Evolutionary conservation across 225 moss, liverwort and hornwort species (phyloP).

Genomic region (Bryoerythrophyllum caledonicum): DNA sequence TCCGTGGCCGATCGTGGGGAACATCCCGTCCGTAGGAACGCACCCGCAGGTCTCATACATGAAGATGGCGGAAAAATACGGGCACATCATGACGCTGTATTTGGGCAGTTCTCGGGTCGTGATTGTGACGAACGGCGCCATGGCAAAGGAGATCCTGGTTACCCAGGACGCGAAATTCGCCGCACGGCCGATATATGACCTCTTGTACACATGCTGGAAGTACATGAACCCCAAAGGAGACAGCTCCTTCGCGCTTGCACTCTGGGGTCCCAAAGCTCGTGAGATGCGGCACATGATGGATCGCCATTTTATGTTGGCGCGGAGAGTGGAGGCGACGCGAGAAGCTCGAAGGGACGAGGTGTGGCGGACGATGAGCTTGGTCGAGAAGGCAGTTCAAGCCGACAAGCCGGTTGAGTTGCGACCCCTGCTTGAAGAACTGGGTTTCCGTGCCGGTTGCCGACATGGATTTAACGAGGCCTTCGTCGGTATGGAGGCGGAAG

Average conservation of each 20-base stretch:
- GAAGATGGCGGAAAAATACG: slow-evolving; percentile 11
- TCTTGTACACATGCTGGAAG: neutral
- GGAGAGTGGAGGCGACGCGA: slow-evolving; percentile 5
- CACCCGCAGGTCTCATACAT: neutral
- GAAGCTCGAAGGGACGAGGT: neutral
- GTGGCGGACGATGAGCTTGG: neutral
- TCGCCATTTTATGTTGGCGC: neutral
- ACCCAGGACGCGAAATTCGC: slow-evolving; percentile 7
- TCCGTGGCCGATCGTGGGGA: slow-evolving; percentile 9
- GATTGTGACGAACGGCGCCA: slow-evolving; percentile 12
- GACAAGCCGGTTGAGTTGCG: neutral
- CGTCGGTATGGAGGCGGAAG: neutral
- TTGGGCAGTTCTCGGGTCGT: neutral
- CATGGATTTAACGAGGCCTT: neutral
- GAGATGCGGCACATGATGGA: neutral
- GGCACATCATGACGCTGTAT: slow-evolving; percentile 3
- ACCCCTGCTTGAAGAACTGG: neutral
- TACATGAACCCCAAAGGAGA: neutral
- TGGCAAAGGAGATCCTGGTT: neutral
- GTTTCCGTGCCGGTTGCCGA: neutral
- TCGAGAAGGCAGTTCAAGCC: neutral
- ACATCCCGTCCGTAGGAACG: neutral
- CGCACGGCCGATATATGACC: neutral
- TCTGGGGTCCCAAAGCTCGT: neutral
- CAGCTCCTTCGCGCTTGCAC: neutral